phyloP scores from a whole-genome alignment of 2,329 filamentous ascomycete species.

The Hymenoscyphus repandus region DNA sequence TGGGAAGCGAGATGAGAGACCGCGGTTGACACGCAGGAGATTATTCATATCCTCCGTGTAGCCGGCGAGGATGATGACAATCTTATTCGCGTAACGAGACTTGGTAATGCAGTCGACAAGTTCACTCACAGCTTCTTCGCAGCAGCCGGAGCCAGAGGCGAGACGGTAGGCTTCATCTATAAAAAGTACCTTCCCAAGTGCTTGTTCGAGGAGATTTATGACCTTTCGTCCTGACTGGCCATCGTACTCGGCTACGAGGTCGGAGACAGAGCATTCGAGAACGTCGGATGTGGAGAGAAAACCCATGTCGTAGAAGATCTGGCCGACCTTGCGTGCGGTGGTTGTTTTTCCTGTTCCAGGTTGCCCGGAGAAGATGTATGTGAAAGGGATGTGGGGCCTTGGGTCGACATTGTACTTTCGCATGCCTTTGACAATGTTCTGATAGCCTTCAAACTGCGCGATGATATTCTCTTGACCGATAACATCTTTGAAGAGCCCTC shows the following conservation, averaged over 20 bases:
- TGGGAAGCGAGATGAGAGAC: constrained; percentile 48
- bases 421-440: constrained; percentile 39
- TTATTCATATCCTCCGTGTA: constrained; percentile 49
- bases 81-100: constrained; percentile 40
- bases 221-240: constrained; percentile 48
- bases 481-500: constrained; percentile 41
- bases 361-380: constrained; percentile 51
- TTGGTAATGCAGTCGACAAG: constrained; percentile 46
- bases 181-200: constrained; percentile 48
- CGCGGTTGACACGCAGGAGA: constrained; percentile 45
- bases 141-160: constrained; percentile 39
- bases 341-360: constrained; percentile 65
- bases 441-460: constrained; percentile 42
- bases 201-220: constrained; percentile 38
- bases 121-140: constrained; percentile 66
- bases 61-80: constrained; percentile 49
- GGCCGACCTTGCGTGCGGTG: constrained; percentile 66
- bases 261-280: constrained; percentile 58
- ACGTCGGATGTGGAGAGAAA: constrained; percentile 56
- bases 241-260: constrained; percentile 61
- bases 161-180: constrained; percentile 53
- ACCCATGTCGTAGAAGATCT: constrained; percentile 69
- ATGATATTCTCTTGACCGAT: constrained; percentile 47
- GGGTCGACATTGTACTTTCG: constrained; percentile 41
- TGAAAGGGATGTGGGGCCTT: constrained; percentile 45